Base-by-base conservation (phyloP, 768 basidiomycete genomes). In the Paxillus involutus region DNA sequence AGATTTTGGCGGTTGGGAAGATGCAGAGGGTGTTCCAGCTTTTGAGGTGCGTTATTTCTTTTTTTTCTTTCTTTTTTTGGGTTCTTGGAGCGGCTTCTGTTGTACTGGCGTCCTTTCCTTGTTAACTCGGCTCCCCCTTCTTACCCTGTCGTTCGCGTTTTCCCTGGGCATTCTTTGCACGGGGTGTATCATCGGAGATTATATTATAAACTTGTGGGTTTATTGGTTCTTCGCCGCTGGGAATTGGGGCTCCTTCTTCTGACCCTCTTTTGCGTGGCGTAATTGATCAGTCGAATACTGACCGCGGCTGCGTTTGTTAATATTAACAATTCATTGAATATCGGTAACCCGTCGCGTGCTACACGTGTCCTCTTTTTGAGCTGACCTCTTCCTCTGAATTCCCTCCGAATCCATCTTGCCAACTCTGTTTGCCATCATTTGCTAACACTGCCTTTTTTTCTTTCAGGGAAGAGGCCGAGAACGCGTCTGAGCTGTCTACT, bases 1-100 rank as follows among this genome's bases (percentile, higher is more conserved):
- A 97, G 80, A 96, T 97, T 60, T 73, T 94, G 59, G 92, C 91
- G 0, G 92, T 98, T 53, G 95, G 94, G 26, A 79, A 84, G 67
- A 91, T 98, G 90, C 91, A 93, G 55, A 76, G 86, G 35, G 86
- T 97, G 44, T 96, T 95, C 77, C 86, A 91, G 50, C 78, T 95
- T 48, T 78, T 98, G 32, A 86, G 93, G 91, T 93, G 55, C 63
- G 86, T 71, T 47, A 30, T 29, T 33, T 35, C n/a, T 32, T 41
- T 10, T 46, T 36, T 47, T 14, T 6, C 24, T 32, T 32, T 41
- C 7, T 46, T 36, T 47, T 14, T 6, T 30, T 32, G 32, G 4
- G 44, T n/a, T 40, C 44, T 43, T 50, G 32, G 32, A 32, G 32
- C 32, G 9, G 32, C 32, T 32, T 32, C 11, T 32, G 32, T 32